A percentile compares a stretch with the other conserved stretches of the same genome.
These are phyloP conservation scores for Stentor roeselii DNA, from an alignment of 73 alveolate genomes.

Conservation along the genomic window DNA sequence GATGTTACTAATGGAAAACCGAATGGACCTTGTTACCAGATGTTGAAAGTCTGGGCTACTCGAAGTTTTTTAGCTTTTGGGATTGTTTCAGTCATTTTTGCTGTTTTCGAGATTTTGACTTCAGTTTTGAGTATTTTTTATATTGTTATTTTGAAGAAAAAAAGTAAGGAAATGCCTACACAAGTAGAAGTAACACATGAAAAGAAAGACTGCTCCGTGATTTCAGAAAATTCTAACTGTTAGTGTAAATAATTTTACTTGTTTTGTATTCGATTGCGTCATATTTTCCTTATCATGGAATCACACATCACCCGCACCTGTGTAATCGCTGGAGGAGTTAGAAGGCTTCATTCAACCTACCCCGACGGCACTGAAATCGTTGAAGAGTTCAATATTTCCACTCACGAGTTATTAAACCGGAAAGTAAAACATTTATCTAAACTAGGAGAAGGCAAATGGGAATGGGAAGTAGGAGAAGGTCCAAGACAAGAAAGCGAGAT, in stretches of 20 bases:
- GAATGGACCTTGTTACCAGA: not conserved
- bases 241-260: too few relatives aligned
- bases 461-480: slow-evolving; percentile 93
- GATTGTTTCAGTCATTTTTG: not conserved
- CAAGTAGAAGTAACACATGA: not conserved
- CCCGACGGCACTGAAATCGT: slow-evolving; percentile 91
- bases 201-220: too few relatives aligned
- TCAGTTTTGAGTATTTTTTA: not conserved
- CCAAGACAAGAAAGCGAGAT: too few relatives aligned
- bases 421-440: slow-evolving; percentile 68
- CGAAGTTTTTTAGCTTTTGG: not conserved
- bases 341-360: slow-evolving; percentile 67
- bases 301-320: slow-evolving; percentile 23
- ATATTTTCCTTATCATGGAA: too few relatives aligned
- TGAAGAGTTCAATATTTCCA: slow-evolving; percentile 92
- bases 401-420: slow-evolving; percentile 84
- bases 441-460: slow-evolving; percentile 94
- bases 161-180: not conserved
- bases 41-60: not conserved
- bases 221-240: too few relatives aligned
- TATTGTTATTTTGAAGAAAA: not conserved
- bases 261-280: too few relatives aligned
- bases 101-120: too few relatives aligned
- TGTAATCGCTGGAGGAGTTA: slow-evolving; percentile 67
- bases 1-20: not conserved